phyloP scores from a whole-genome alignment of 352 stramenopile species.

The Globisporangium nodosum region DNA sequence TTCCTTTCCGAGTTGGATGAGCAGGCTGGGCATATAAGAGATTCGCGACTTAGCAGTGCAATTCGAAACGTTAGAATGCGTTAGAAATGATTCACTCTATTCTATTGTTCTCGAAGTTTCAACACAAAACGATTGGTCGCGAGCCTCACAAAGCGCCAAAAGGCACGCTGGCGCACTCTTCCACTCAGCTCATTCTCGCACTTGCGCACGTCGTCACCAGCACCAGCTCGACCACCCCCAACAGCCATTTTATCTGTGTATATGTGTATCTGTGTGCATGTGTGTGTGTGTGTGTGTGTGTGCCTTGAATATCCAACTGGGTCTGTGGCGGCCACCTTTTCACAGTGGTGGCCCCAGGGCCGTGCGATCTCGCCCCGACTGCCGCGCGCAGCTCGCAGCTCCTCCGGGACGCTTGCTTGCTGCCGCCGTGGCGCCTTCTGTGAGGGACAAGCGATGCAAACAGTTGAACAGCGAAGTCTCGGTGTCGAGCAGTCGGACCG shows the following conservation, averaged over 20 bases:
- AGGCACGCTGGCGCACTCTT: neutral
- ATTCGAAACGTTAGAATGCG: no score
- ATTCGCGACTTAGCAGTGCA: no score
- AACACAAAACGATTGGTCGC: conserved; percentile 14
- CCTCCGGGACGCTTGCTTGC: conserved; percentile 10
- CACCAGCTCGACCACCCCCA: neutral
- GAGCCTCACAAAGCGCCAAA: neutral
- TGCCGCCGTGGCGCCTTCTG: conserved; percentile 23
- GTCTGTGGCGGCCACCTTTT: conserved; percentile 79
- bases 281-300: neutral
- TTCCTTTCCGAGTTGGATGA: no score
- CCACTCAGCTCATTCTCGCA: conserved; percentile 4
- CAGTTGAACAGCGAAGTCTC: conserved; percentile 89
- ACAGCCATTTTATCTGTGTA: neutral
- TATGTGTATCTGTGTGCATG: neutral
- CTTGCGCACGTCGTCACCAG: neutral
- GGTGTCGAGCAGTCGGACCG: conserved; percentile 85
- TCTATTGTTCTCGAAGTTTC: neutral
- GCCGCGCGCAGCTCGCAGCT: conserved; percentile 10
- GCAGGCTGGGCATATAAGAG: no score
- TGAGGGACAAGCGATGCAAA: conserved; percentile 89
- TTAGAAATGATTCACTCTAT: no score
- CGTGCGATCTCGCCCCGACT: conserved; percentile 77
- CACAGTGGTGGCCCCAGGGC: conserved; percentile 84
- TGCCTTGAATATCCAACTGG: conserved; percentile 46